phyloP scores from a whole-genome alignment of 2,329 filamentous ascomycete species.

The Fusarium sp. region DNA sequence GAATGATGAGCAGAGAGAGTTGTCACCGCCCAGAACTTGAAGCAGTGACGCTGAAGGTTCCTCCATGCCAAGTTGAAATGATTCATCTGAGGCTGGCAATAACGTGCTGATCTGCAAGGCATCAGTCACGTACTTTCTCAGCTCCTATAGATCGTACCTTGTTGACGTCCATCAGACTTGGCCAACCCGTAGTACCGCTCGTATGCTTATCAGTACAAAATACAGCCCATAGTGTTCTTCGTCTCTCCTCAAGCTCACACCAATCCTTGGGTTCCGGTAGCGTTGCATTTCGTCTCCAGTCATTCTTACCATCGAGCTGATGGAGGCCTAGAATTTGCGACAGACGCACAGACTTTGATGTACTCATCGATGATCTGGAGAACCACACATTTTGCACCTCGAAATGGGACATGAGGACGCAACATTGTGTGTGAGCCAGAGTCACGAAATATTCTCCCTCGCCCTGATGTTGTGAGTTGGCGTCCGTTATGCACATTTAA shows the following conservation, averaged over 20 bases:
- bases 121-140: neutral
- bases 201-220: constrained; percentile 84
- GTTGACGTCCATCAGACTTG: constrained; percentile 77
- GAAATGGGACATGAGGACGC: constrained; percentile 75
- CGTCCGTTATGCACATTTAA: rapidly evolving
- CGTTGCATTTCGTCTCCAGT: constrained; percentile 71
- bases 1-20: constrained; percentile 68
- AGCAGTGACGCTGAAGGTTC: constrained; percentile 70
- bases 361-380: constrained; percentile 82
- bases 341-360: constrained; percentile 74
- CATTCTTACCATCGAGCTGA: constrained; percentile 72
- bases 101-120: constrained; percentile 71
- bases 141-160: constrained; percentile 52
- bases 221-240: constrained; percentile 82
- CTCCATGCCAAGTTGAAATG: constrained; percentile 72
- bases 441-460: constrained; percentile 54
- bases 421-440: constrained; percentile 79
- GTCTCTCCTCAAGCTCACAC: constrained; percentile 77
- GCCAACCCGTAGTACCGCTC: constrained; percentile 89
- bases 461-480: constrained; percentile 15
- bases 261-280: constrained; percentile 79
- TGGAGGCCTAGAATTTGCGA: constrained; percentile 84
- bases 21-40: constrained; percentile 66
- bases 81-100: constrained; percentile 78
- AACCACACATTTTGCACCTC: constrained; percentile 87